Conservation (phyloP, 495 filamentous ascomycete species). For the Cercophora newfieldiana region DNA sequence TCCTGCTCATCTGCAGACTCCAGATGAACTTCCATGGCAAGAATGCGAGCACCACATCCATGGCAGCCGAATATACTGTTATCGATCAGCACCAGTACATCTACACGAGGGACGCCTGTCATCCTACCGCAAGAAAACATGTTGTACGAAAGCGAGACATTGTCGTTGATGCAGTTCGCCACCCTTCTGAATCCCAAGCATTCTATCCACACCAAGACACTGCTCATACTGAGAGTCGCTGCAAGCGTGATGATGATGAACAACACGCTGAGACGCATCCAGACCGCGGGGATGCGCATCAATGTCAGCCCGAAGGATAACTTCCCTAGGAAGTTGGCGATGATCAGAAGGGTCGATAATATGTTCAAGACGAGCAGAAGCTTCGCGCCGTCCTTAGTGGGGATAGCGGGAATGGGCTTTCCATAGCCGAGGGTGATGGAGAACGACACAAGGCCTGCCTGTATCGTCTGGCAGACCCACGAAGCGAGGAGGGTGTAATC, state of each 20-base stretch:
- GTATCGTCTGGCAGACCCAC: conserved; percentile 22
- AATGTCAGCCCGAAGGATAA: conserved; percentile 34
- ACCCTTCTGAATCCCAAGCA: conserved; percentile 31
- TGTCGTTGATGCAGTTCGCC: conserved; percentile 30
- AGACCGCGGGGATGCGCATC: conserved; percentile 22
- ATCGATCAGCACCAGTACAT: conserved; percentile 5
- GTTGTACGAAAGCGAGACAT: conserved; percentile 26
- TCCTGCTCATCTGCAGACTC: conserved; percentile 34
- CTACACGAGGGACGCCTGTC: too few species aligned
- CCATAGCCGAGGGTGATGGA: conserved; percentile 36
- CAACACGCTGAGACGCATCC: conserved; percentile 22
- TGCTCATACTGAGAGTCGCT: conserved; percentile 33
- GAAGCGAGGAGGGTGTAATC: conserved; percentile 32
- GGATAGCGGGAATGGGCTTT: conserved; percentile 25
- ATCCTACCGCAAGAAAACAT: conserved; percentile 27
- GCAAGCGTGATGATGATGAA: conserved; percentile 38
- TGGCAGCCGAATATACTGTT: conserved; percentile 39
- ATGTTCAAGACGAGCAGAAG: conserved; percentile 24
- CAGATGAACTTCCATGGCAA: conserved; percentile 40
- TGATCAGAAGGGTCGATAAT: conserved; percentile 26
- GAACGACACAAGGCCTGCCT: conserved; percentile 22
- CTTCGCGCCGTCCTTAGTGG: conserved; percentile 14
- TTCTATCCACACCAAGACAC: conserved; percentile 37
- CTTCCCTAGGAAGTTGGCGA: conserved; percentile 33
- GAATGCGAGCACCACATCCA: conserved; percentile 38